Base-by-base conservation (phyloP, 352 stramenopile species). In the Phytopythium boreale region DNA sequence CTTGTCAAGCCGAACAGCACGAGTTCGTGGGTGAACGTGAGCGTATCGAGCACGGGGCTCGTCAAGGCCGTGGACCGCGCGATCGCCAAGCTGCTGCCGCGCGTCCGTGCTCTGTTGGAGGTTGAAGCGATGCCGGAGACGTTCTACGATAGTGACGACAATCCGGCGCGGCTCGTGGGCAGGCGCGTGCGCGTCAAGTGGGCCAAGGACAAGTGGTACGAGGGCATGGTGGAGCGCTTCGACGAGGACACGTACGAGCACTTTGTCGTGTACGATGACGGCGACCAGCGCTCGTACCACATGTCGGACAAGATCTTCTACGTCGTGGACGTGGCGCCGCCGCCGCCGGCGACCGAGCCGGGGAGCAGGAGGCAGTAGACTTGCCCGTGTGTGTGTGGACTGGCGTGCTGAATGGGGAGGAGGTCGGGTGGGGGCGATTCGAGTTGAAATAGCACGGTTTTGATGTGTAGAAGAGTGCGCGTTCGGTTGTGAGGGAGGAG, bases 271-370 rank as follows among this genome's bases (percentile, higher is more conserved):
- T 96, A 96, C 64, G 87, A 96, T 64, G 88, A 96, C 44, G 88
- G 88, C 51, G 88, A 96, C 70, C 84, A 89, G 71, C 81, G 88
- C 24, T 89, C 83, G 56, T 96, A 96, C 59, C 87, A 88, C 62
- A 96, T 96, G 87, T 89, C 85, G 8, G 88, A 96, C 57, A 96
- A 95, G 49, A 75, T 92, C 11, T 96, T 96, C 61, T 93, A 93
- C 63, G 78, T 95, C 24, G 78, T 93, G 55, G 70, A 87, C 26
- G 22, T 22, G 12, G 34, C n/a, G 4, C n/a, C 55, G 11, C 11
- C 52, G 53, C 11, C 34, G 56, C 46, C 63, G 68, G 51, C 51
- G 70, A 61, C 56, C 46, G 57, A 71, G 72, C 29, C 51, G 36
- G 56, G 9, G 19, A 20, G 52, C 29, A 62, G 4, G 24, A 56